Base-by-base conservation (phyloP, 805 yeast species). In the Pichia exigua region DNA sequence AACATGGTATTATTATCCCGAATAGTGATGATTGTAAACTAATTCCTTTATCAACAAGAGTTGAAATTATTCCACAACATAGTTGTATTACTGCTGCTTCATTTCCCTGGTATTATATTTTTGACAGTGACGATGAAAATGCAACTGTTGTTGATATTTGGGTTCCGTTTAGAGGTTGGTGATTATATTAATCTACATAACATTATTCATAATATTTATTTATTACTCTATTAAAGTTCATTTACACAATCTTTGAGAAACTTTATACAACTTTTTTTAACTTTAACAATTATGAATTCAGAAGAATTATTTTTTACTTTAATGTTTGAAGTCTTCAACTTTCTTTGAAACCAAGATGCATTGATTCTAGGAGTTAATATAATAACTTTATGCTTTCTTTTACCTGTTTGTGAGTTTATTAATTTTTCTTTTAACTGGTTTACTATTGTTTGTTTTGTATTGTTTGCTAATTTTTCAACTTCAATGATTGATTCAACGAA, bases 1-100 rank as follows among this genome's bases (percentile, higher is more conserved):
- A 87, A 60, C 95, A 87, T 62, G 95, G 94, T 12, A 81, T 87
- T 42, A 65, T 86, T 46, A 71, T 68, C n/a, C 82, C 87, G 8
- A 67, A 65, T 2, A 46, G 46, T 5, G 49, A 60, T 4, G 57
- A 61, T 15, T 62, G 70, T 18, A 52, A 66, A 42, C 64, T 79
- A 60, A 69, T 79, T 24, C 82, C 82, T 24, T 57, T 68, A 32
- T 89, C 89, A 1, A 72, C 81, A 1, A 73, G 75, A 52, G 73
- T 85, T 11, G 67, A 68, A 30, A 71, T 86, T 35, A 56, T 79
- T 24, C 89, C 90, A 3, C 91, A 86, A 63, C 94, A 86, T 62
- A 69, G 81, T 12, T 86, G 94, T 64, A 86, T 86, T 51, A 77
- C 87, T 2, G 85, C 86, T 45, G 80, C 81, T 9, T 71, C 80